Evolutionary conservation across 129 eudicot genomes (phyloP), one percentile per base, ranked within the genome.

Genomic region (Erigeron canadensis): DNA sequence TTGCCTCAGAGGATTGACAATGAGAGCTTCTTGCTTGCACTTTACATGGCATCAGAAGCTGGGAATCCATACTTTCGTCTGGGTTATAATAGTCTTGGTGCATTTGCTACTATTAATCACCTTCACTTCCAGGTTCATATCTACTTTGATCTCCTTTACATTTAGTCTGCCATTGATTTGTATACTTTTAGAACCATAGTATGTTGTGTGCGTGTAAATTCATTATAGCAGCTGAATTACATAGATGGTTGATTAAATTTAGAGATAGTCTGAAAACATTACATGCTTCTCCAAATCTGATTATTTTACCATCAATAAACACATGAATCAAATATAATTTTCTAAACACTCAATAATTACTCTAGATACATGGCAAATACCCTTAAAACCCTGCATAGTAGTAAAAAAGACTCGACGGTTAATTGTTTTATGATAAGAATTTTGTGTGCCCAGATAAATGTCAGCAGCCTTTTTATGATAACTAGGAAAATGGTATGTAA

Each of bases 51-150:
- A 61, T 81, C 80, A 6, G 99, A 95, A 88, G 99, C 97, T 0
- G 84, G 86, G 61, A 95, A 86, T 72, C 97, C 99, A 8, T 95
- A 82, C 85, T 95, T 95, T 58, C 96, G 99, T 17, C 42, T 95
- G 75, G 99, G 99, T 58, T 95, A 95, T 86, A 95, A 95, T 58
- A 95, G 99, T 84, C 80, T 95, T 75, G 99, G 99, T 80, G 99
- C 99, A 65, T 95, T 95, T 81, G 99, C 97, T 66, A 95, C 99
- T 66, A 95, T 95, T 80, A 95, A 95, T 70, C 99, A 95, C 77
- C 97, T 95, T 67, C 99, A 95, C 76, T 95, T 95, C 74, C 99
- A 93, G 92, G 92, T 89, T 59, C 38, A 28, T 59, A 41, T 59
- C 50, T 53, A 13, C 59, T 42, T 55, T 42, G 6, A 70, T 43